phyloP scores from a whole-genome alignment of 768 basidiomycete genomes.

The Termitomyces heimii region DNA sequence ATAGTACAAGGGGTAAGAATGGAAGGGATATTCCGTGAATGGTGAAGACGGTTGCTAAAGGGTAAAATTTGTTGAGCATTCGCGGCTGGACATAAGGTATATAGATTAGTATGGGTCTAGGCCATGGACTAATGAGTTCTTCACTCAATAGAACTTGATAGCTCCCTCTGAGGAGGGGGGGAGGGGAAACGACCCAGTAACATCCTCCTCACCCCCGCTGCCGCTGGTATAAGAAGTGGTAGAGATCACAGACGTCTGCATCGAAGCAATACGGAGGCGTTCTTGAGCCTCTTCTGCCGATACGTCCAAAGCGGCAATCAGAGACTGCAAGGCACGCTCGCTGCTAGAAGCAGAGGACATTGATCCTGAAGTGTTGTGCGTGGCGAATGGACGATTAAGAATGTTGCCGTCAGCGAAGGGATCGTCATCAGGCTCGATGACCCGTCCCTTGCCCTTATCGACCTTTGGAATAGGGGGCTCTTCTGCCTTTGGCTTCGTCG shows the following conservation, averaged over 20 bases:
- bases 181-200: constrained; percentile 32
- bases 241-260: constrained; percentile 48
- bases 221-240: constrained; percentile 24
- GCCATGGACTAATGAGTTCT: constrained; percentile 1
- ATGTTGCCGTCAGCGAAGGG: constrained; percentile 36
- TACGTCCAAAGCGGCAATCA: constrained; percentile 61
- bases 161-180: constrained; percentile 22
- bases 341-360: constrained; percentile 36
- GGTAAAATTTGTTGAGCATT: background rate
- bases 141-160: constrained; percentile 4
- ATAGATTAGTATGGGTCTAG: constrained; percentile 1
- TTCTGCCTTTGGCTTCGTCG: background rate
- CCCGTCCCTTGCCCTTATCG: constrained; percentile 18
- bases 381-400: constrained; percentile 22
- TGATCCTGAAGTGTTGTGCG: constrained; percentile 27
- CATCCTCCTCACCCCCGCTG: constrained; percentile 28
- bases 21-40: background rate
- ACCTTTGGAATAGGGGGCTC: constrained; percentile 13
- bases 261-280: constrained; percentile 49
- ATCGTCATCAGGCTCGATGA: constrained; percentile 17
- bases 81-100: constrained; percentile 2
- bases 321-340: constrained; percentile 53
- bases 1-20: background rate
- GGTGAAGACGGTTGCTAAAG: background rate
- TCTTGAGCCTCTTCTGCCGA: constrained; percentile 40